phyloP scores from a whole-genome alignment of 768 basidiomycete genomes.

The Tulasnella sp. region DNA sequence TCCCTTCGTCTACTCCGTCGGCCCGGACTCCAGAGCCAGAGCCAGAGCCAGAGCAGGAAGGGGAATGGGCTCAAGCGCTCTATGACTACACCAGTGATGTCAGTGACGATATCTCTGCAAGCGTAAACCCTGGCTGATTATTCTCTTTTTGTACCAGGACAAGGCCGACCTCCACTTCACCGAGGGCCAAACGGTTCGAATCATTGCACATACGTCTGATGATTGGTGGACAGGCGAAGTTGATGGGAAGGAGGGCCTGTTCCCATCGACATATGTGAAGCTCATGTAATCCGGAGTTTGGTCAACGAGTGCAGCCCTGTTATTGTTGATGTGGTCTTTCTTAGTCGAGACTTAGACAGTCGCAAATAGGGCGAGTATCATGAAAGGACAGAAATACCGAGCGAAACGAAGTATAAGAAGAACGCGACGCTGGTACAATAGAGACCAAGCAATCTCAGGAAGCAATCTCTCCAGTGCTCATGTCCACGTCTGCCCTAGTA shows the following conservation, averaged over 20 bases:
- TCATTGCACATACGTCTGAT: constrained; percentile 26
- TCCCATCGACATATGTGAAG: constrained; percentile 25
- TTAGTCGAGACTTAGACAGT: too few species aligned
- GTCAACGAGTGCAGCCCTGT: too few species aligned
- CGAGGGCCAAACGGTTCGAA: constrained; percentile 27
- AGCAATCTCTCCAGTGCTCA: too few species aligned
- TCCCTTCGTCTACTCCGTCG: neutral
- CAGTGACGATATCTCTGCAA: constrained; percentile 2
- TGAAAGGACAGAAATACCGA: neutral
- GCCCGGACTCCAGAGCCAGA: constrained; percentile 2
- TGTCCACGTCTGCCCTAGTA: too few species aligned
- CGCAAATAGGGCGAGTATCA: neutral
- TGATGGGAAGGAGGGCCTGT: constrained; percentile 28
- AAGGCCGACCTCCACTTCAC: constrained; percentile 29
- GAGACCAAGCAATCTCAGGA: neutral
- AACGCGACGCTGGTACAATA: neutral
- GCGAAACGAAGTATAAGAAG: neutral
- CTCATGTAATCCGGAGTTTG: constrained; percentile 5
- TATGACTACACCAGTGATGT: constrained; percentile 18
- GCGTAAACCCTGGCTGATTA: neutral
- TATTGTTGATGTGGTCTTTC: too few species aligned
- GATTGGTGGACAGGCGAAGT: constrained; percentile 33
- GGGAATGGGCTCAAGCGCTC: constrained; percentile 17
- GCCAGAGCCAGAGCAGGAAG: constrained; percentile 14
- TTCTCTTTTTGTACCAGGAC: constrained; percentile 1